Base-by-base conservation (phyloP, 208 protist species). In the Acanthamoeba lenticulata region DNA sequence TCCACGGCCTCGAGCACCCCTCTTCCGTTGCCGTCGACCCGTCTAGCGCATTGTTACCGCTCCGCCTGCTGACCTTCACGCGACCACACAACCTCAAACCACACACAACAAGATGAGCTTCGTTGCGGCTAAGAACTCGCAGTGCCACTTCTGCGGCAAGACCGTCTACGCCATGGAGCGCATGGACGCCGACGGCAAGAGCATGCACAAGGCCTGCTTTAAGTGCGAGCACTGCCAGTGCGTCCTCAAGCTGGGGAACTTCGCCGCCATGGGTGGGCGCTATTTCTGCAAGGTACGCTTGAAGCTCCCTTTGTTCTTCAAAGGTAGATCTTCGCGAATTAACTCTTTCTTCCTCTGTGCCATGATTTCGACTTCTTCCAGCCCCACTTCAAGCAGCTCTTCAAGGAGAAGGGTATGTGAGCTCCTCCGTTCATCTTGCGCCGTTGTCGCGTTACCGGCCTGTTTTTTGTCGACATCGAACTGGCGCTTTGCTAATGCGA, bases 331-430 rank as follows among this genome's bases (percentile, higher is more conserved):
- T n/a, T n/a, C n/a, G n/a, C n/a, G n/a, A n/a, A n/a, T n/a, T n/a
- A n/a, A n/a, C n/a, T n/a, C n/a, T n/a, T n/a, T n/a, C n/a, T n/a
- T n/a, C n/a, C n/a, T n/a, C n/a, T n/a, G n/a, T n/a, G n/a, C n/a
- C n/a, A n/a, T n/a, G n/a, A n/a, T n/a, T n/a, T n/a, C n/a, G n/a
- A n/a, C n/a, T n/a, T n/a, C n/a, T n/a, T n/a, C n/a, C n/a, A n/a
- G n/a, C 62, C 62, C 3, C 86, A 92, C 42, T 92, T 92, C 57
- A 92, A 92, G 52, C 86, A 92, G 86, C 86, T 92, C 15, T 92
- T 92, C 17, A 44, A 7, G 3, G 15, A 45, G 60, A 92, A 92
- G 60, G 86, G 86, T 86, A 88, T 27, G 34, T 60, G 52, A 60
- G 52, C 52, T 60, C 21, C 21, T 60, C 52, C 21, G 52, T 60